These are phyloP conservation scores for Chamaecrista fasciculata DNA, from an alignment of 306 rosid species.

Conservation along the genomic window DNA sequence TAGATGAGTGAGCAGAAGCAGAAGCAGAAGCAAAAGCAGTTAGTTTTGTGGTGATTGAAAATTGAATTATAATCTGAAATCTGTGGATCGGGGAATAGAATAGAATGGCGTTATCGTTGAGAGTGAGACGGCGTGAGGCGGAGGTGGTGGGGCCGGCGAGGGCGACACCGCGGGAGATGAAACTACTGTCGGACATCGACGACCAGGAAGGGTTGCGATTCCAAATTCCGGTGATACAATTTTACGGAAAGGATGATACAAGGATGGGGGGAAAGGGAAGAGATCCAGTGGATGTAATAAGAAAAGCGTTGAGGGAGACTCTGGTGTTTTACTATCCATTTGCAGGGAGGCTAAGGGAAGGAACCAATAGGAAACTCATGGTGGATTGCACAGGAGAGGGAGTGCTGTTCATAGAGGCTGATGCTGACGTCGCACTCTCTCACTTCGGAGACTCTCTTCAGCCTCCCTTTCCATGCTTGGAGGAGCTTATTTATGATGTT, in stretches of 20 bases:
- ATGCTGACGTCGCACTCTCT: neutral
- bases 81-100: too few relatives aligned
- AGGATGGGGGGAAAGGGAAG: neutral
- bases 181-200: neutral
- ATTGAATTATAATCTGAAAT: too few relatives aligned
- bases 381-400: conserved; percentile 1
- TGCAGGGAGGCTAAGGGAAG: neutral
- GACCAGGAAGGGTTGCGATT: neutral
- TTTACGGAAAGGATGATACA: neutral
- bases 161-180: neutral
- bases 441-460: neutral
- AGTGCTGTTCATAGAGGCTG: neutral
- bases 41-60: too few relatives aligned
- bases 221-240: conserved; percentile 7
- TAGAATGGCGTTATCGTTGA: neutral
- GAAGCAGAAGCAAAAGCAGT: too few relatives aligned
- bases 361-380: neutral
- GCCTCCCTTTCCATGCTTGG: conserved; percentile 10
- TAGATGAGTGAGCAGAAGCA: too few relatives aligned
- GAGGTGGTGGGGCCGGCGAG: neutral
- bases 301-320: neutral
- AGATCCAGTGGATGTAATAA: neutral
- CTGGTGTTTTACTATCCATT: conserved; percentile 4
- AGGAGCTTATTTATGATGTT: neutral
- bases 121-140: neutral